Percentiles rank a stretch among this genome's conserved stretches.
These are phyloP conservation scores for Balansia obtecta DNA, from an alignment of 2,329 filamentous ascomycete genomes.

Conservation along the genomic window DNA sequence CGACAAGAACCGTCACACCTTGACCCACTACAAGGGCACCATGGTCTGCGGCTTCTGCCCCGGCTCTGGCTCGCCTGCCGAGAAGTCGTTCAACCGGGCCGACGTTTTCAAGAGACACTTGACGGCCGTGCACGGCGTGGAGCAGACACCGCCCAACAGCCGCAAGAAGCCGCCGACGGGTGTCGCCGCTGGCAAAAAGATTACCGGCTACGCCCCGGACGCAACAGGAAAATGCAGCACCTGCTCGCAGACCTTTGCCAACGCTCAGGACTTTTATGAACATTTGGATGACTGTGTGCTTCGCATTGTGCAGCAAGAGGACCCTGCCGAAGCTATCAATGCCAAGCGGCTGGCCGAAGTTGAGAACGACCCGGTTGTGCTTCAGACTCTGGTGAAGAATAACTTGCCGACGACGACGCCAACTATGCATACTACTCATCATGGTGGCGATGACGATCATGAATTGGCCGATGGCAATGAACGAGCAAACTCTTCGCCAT, in stretches of 20 bases:
- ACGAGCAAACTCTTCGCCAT: constrained; percentile 29
- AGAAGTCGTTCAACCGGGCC: constrained; percentile 92
- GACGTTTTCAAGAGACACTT: constrained; percentile 94
- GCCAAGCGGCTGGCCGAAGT: constrained; percentile 53
- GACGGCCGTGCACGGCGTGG: constrained; percentile 80
- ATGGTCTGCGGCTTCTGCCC: constrained; percentile 96
- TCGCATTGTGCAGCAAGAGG: constrained; percentile 59
- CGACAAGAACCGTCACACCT: constrained; percentile 87
- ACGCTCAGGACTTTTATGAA: constrained; percentile 96
- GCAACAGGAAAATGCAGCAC: constrained; percentile 92
- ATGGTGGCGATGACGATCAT: constrained; percentile 37
- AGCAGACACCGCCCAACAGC: constrained; percentile 86
- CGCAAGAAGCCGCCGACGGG: constrained; percentile 51
- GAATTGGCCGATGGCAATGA: constrained; percentile 43
- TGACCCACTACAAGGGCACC: constrained; percentile 93
- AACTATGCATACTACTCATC: constrained; percentile 24
- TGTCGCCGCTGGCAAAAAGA: constrained; percentile 44
- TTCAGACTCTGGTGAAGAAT: constrained; percentile 52
- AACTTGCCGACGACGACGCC: constrained; percentile 37
- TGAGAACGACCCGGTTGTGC: constrained; percentile 49
- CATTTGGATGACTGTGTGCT: constrained; percentile 73
- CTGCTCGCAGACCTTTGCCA: constrained; percentile 80
- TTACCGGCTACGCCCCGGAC: constrained; percentile 59
- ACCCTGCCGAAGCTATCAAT: constrained; percentile 57
- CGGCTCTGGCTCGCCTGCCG: constrained; percentile 72